Evolutionary conservation across 176 grass and related monocot genomes (phyloP).

Genomic region (Aegilops sharonensis): DNA sequence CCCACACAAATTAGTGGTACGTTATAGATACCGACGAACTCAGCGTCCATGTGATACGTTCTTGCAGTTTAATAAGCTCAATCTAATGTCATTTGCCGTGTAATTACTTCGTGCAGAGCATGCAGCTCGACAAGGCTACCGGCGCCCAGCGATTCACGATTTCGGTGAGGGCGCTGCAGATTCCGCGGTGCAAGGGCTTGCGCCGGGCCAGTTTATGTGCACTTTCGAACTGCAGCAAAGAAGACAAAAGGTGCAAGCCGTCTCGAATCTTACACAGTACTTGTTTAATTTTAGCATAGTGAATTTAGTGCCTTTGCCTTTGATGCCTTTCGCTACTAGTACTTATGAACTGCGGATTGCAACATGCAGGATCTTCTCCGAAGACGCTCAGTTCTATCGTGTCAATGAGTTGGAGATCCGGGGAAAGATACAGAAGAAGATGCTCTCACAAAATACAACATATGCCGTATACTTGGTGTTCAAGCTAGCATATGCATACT

Average conservation of each 20-base stretch:
- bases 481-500: not conserved
- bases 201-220: conserved; percentile 23
- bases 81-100: not conserved
- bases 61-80: not conserved
- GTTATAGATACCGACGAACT: too few relatives aligned
- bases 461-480: not conserved
- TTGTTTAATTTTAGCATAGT: too few relatives aligned
- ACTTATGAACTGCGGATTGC: too few relatives aligned
- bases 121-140: conserved; percentile 49
- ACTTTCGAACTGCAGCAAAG: not conserved
- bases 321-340: too few relatives aligned
- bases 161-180: conserved; percentile 44
- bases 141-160: conserved; percentile 51
- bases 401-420: not conserved
- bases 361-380: too few relatives aligned
- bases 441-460: not conserved
- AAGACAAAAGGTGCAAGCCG: conserved; percentile 28
- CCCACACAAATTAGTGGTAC: conserved; percentile 33
- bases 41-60: too few relatives aligned
- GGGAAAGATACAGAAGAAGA: not conserved
- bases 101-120: conserved; percentile 25
- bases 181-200: not conserved
- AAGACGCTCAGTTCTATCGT: not conserved
- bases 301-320: too few relatives aligned
- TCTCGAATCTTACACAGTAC: not conserved